phyloP scores from a whole-genome alignment of 148 eudicot species.

The Nyssa sinensis region DNA sequence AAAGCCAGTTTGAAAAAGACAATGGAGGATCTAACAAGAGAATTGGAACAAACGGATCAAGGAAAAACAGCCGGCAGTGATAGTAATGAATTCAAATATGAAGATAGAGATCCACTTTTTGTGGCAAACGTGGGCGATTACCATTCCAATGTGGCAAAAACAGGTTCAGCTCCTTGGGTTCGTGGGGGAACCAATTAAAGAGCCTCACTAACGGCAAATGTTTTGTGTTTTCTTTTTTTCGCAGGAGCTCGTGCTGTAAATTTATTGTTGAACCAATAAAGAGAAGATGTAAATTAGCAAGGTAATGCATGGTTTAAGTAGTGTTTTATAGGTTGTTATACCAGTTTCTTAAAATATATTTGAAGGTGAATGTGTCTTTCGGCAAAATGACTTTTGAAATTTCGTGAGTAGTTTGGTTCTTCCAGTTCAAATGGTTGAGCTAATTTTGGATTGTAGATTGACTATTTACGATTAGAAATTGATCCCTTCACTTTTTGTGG shows the following conservation, averaged over 20 bases:
- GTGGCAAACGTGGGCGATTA: slow-evolving; percentile 89
- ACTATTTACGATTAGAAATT: too few species aligned
- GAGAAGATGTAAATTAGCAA: not conserved
- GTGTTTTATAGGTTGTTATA: too few species aligned
- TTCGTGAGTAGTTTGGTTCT: too few species aligned
- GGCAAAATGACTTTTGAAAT: too few species aligned
- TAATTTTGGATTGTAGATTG: too few species aligned
- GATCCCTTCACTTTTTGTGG: too few species aligned
- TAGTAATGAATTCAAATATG: slow-evolving; percentile 21
- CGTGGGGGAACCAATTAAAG: slow-evolving; percentile 37
- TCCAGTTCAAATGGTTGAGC: too few species aligned
- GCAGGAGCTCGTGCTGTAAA: not conserved
- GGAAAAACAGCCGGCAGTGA: slow-evolving; percentile 26
- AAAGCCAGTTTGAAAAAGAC: slow-evolving; percentile 73
- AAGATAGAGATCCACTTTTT: slow-evolving; percentile 86
- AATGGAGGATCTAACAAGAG: slow-evolving; percentile 81
- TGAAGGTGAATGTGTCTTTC: too few species aligned
- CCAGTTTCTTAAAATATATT: too few species aligned
- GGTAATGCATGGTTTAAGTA: too few species aligned
- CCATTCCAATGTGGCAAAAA: slow-evolving; percentile 48
- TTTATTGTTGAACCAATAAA: not conserved
- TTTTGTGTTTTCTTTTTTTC: not conserved
- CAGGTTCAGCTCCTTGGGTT: slow-evolving; percentile 58
- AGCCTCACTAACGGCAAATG: not conserved
- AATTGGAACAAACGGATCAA: slow-evolving; percentile 59